These are phyloP conservation scores for Klebsormidium nitens DNA, from an alignment of 139 green algal genomes.

Conservation along the genomic window DNA sequence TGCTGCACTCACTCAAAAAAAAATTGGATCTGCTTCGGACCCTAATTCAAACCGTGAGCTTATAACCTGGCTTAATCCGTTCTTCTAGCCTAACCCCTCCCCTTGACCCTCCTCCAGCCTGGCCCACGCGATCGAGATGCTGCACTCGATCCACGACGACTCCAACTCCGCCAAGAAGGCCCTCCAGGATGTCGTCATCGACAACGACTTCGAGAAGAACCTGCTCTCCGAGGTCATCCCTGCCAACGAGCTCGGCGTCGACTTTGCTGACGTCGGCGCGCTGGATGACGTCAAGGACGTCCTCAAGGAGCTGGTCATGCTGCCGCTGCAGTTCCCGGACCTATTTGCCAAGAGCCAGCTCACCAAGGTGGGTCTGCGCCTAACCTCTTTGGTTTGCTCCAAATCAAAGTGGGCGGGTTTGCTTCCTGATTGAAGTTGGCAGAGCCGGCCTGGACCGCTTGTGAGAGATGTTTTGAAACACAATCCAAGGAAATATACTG, in stretches of 20 bases:
- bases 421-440: too few species aligned
- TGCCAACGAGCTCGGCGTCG: slow-evolving; percentile 32
- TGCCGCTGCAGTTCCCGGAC: slow-evolving; percentile 57
- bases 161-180: slow-evolving; percentile 10
- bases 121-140: slow-evolving; percentile 10
- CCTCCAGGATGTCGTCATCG: slow-evolving; percentile 42
- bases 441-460: too few species aligned
- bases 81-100: too few species aligned
- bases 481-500: too few species aligned
- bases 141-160: slow-evolving; percentile 25
- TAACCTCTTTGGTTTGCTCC: too few species aligned
- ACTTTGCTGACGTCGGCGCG: slow-evolving; percentile 23
- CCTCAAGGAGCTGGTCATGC: slow-evolving; percentile 53
- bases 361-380: too few species aligned
- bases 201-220: slow-evolving; percentile 52
- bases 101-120: slow-evolving; percentile 11
- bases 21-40: too few species aligned
- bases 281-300: slow-evolving; percentile 43
- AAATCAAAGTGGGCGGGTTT: too few species aligned
- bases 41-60: too few species aligned
- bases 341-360: slow-evolving; percentile 53
- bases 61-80: too few species aligned
- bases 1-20: too few species aligned
- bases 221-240: slow-evolving; percentile 48
- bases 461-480: too few species aligned